Evolutionary conservation across 805 yeast genomes (phyloP).

Genomic region (Torulaspora microellipsoides): DNA sequence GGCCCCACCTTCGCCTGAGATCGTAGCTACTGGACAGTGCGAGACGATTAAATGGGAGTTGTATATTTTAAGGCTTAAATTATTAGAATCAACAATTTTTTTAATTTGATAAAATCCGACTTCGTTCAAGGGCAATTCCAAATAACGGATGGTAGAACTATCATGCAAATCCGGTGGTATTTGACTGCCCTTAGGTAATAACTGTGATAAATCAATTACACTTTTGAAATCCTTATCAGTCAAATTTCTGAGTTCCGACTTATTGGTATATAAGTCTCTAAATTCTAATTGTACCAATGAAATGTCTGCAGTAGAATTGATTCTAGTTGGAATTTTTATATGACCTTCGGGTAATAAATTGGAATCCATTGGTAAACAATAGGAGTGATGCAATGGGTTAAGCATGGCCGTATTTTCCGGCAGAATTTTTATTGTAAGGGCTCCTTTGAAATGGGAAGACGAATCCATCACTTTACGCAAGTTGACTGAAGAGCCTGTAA

Average conservation of each 20-base stretch:
- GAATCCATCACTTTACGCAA: conserved; percentile 25
- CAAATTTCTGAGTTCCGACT: conserved; percentile 46
- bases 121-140: conserved; percentile 57
- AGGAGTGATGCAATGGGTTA: conserved; percentile 65
- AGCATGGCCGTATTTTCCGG: conserved; percentile 87
- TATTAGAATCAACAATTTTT: conserved; percentile 62
- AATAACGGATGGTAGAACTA: conserved; percentile 42
- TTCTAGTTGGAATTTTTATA: conserved; percentile 56
- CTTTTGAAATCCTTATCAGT: conserved; percentile 50
- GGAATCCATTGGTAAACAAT: conserved; percentile 50
- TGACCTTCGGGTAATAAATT: conserved; percentile 18
- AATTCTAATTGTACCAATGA: conserved; percentile 61
- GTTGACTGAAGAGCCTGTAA: conserved; percentile 45
- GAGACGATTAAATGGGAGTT: conserved; percentile 64
- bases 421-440: conserved; percentile 75
- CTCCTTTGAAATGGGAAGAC: conserved; percentile 69
- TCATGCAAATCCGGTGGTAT: conserved; percentile 14
- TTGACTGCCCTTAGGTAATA: conserved; percentile 20
- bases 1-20: conserved; percentile 38
- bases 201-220: conserved; percentile 19
- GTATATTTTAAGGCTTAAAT: conserved; percentile 54
- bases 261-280: conserved; percentile 51
- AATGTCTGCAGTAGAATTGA: conserved; percentile 75
- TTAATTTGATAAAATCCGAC: conserved; percentile 77
- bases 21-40: conserved; percentile 67